A percentile compares a stretch with the other conserved stretches of the same genome.
These are phyloP conservation scores for Pseudonitzschia multiseries DNA, from an alignment of 108 stramenopile genomes.

Conservation along the genomic window DNA sequence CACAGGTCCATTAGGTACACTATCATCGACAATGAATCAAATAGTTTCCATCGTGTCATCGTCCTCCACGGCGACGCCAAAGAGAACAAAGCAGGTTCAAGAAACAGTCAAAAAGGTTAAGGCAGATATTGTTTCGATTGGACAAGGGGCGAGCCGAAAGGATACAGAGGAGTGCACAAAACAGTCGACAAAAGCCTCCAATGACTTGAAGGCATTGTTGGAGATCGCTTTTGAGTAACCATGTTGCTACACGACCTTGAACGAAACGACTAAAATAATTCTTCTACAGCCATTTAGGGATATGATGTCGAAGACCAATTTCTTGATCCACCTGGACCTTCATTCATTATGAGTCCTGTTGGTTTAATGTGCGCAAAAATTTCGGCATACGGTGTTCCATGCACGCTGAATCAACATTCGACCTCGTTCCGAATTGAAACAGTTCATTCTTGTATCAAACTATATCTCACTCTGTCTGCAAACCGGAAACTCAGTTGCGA, in stretches of 20 bases:
- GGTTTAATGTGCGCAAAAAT: no score
- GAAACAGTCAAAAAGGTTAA: conserved; percentile 52
- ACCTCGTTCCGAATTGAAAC: no score
- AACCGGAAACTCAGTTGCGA: no score
- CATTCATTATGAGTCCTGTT: no score
- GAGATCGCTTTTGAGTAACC: conserved; percentile 36
- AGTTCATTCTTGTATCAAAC: no score
- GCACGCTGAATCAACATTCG: no score
- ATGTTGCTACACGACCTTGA: not conserved
- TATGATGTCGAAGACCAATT: no score
- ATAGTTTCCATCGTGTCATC: conserved; percentile 7
- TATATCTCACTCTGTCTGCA: no score
- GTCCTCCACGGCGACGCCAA: not conserved
- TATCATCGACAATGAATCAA: conserved; percentile 59
- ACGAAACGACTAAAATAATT: not conserved
- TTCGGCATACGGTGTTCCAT: no score
- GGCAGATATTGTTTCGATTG: conserved; percentile 52
- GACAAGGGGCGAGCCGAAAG: conserved; percentile 52
- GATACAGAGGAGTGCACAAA: conserved; percentile 34
- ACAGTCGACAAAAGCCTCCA: conserved; percentile 35
- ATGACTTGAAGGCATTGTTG: conserved; percentile 61
- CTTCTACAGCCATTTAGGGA: no score
- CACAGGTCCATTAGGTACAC: conserved; percentile 70
- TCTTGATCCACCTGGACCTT: no score
- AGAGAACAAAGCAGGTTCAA: conserved; percentile 12